Base-by-base conservation (phyloP, 1,284 basidiomycete species). In the Ceratobasidium papillatum region DNA sequence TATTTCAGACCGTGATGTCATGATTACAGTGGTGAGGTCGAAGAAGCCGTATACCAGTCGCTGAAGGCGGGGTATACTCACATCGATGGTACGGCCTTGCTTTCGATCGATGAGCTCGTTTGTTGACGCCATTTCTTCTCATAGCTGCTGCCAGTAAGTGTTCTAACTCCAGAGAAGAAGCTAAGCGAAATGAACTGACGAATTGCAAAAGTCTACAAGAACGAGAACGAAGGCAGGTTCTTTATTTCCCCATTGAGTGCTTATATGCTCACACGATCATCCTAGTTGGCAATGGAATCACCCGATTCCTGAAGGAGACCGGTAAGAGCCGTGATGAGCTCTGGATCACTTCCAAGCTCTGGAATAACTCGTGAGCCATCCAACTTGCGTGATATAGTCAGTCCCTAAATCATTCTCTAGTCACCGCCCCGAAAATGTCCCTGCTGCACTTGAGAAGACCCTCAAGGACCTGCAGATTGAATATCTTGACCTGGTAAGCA, bases 321-420 rank as follows among this genome's bases (percentile, higher is more conserved):
- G 74, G 74, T 19, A 75, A 72, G 52, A 56, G 64, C 56, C 61
- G 76, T n/a, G 76, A 77, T 41, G 69, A 72, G 27, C 74, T 77
- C 52, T 77, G 76, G 76, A 73, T 77, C 51, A 77, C 76, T 11
- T 73, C 68, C 56, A 76, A 76, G 75, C 61, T 76, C 25, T 76
- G 75, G 75, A 76, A 76, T 47, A 76, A 76, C 71, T 66, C 59
- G 54, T 74, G 34, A 34, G 66, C 36, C n/a, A 41, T 25, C 12
- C 25, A n/a, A n/a, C 22, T 9, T 47, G 19, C 2, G 12, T 17
- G 19, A 4, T 51, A 19, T 9, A 11, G 7, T 12, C 41, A 8
- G 1, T 4, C 19, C 22, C 71, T 34, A 19, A 74, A 22, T 7
- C 11, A 3, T 22, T 7, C 12, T 8, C 30, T 52, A 74, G 62